phyloP scores from a whole-genome alignment of 1,284 basidiomycete species.

The Sphagnurus paluster region DNA sequence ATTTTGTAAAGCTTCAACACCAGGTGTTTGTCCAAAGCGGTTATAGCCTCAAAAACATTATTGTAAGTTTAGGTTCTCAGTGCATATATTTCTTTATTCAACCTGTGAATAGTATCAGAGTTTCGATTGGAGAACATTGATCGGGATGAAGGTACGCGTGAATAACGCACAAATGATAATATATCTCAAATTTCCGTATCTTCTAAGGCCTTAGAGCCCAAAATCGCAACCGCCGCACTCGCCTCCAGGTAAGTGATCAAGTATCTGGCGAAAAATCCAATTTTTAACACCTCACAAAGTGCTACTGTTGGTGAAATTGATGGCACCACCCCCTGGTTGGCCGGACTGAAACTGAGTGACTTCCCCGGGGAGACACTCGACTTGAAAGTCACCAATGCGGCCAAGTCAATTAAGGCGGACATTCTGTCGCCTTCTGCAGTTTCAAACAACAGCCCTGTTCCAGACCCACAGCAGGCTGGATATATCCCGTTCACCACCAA shows the following conservation, averaged over 20 bases:
- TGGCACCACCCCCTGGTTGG: constrained; percentile 58
- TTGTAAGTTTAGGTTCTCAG: constrained; percentile 39
- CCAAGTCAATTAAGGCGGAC: constrained; percentile 62
- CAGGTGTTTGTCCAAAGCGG: constrained; percentile 54
- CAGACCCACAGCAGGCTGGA: constrained; percentile 46
- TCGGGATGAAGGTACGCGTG: constrained; percentile 59
- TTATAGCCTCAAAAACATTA: constrained; percentile 57
- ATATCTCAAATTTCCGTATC: too few species aligned
- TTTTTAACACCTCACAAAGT: constrained; percentile 5
- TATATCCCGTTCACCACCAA: constrained; percentile 63
- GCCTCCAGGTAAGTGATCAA: constrained; percentile 64
- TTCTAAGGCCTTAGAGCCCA: constrained; percentile 51
- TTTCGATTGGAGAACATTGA: constrained; percentile 74
- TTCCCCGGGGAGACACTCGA: constrained; percentile 59
- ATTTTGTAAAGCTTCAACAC: constrained; percentile 68
- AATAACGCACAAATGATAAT: too few species aligned
- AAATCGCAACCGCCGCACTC: constrained; percentile 59
- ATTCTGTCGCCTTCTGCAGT: constrained; percentile 65
- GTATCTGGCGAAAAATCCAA: too few species aligned
- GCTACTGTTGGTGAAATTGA: constrained; percentile 31
- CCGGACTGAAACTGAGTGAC: constrained; percentile 53
- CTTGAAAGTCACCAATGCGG: constrained; percentile 63
- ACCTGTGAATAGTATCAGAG: constrained; percentile 70
- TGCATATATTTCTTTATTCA: background rate
- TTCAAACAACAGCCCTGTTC: constrained; percentile 29